Conservation (phyloP, 345 rosid species). For the Combretum micranthum region DNA sequence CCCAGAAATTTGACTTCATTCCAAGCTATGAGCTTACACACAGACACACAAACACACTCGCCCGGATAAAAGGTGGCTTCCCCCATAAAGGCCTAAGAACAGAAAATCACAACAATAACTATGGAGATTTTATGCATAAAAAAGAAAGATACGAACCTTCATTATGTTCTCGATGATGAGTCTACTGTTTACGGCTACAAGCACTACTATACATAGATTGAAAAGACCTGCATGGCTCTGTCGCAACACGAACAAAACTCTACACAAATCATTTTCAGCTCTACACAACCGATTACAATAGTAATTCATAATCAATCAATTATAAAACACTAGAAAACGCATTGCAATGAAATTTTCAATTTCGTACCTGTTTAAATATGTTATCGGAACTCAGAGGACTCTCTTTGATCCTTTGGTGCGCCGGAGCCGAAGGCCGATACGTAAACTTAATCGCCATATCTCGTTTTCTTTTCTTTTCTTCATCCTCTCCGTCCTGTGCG, state of each 20-base stretch:
- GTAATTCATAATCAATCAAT: too few relatives aligned
- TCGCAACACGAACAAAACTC: slow-evolving; percentile 2
- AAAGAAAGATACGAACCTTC: slow-evolving; percentile 50
- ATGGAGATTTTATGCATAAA: background rate
- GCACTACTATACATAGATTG: slow-evolving; percentile 94
- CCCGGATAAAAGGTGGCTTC: too few relatives aligned
- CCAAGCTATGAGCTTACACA: too few relatives aligned
- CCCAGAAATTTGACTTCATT: too few relatives aligned
- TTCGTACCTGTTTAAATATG: slow-evolving; percentile 69
- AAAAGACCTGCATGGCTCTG: slow-evolving; percentile 99
- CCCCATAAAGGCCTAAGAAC: background rate
- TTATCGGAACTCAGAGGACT: slow-evolving; percentile 90
- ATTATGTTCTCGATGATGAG: slow-evolving; percentile 90
- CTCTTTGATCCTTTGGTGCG: slow-evolving; percentile 62
- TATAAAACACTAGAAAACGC: too few relatives aligned
- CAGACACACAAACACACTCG: too few relatives aligned
- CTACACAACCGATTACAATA: too few relatives aligned
- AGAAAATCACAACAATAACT: background rate
- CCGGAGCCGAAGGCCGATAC: slow-evolving; percentile 72
- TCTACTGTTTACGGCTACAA: slow-evolving; percentile 93
- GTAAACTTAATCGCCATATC: slow-evolving; percentile 33
- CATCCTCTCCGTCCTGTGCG: slow-evolving; percentile 17
- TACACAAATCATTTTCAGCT: too few relatives aligned
- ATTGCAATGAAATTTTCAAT: too few relatives aligned
- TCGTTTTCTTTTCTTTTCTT: slow-evolving; percentile 3